Base-by-base conservation (phyloP, 495 filamentous ascomycete species). In the Aspergillus kassunensis region DNA sequence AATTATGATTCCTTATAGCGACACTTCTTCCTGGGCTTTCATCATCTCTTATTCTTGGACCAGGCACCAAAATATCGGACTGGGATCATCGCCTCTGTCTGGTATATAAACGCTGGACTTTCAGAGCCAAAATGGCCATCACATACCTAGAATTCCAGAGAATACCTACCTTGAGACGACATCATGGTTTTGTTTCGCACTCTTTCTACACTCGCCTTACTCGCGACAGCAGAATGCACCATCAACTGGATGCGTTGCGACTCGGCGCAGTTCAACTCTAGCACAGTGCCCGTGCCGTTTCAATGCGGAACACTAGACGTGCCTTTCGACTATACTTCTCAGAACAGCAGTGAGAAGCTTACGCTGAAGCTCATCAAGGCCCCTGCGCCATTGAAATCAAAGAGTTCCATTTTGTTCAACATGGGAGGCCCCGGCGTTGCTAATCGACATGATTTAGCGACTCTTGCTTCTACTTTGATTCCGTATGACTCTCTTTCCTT, bases 101-200 rank as follows among this genome's bases (percentile, higher is more conserved):
- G 4, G 13, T 37, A 33, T 33, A 34, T 45, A 45, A 33, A 19
- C 16, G 1, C 27, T 19, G 8, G 10, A 20, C 15, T 21, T 5
- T 7, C 21, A n/a, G 6, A 11, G 18, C 21, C 15, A 31, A 21
- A 4, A 33, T 31, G 29, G 43, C 16, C 15, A 34, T 45, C 27
- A 45, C 15, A 30, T 4, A 2, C 15, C 20, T 5, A 18, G 6
- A 44, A 2, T 6, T 11, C 20, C 5, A 44, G 10, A 13, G 23
- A 25, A 5, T 31, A 2, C 16, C 15, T 30, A 31, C 42, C 24
- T 44, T 30, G 43, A 31, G 19, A 19, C 35, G 18, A 29, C 47
- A 50, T 15, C 15, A 50, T 50, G 47, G 47, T 29, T 15, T 50
- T 25, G 6, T 41, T 31, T 19, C 47, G 47, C 27, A 31, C 23